Base-by-base conservation (phyloP, 805 yeast genomes). In the Groenewaldozyma salmanticensis region DNA sequence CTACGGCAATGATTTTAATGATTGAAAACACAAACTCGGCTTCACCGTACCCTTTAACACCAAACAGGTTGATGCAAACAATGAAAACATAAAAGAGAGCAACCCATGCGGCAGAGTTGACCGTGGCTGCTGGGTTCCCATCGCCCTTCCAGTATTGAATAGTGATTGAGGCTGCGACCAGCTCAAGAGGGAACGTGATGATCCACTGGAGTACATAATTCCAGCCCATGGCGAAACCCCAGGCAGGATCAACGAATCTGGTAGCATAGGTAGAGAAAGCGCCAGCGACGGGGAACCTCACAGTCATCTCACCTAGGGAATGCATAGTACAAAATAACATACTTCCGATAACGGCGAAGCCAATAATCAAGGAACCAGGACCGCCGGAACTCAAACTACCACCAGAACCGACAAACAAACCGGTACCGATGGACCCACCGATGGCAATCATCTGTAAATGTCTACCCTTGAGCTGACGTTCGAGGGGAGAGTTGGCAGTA, bases 361-460 rank as follows among this genome's bases (percentile, higher is more conserved):
- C 75, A 33, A 79, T 66, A 37, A 81, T 60, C 29, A 72, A 50
- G 38, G 74, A 72, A 4, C 70, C 82, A 3, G 86, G 84, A 27
- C 88, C 90, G 16, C 65, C 68, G 4, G 64, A 59, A 24, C 61
- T 55, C 48, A 81, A 66, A 2, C 81, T 71, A 16, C 65, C 60
- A 31, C 85, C 86, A 11, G 77, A 66, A 51, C 87, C 86, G 38
- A 81, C 77, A 48, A 81, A 74, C 42, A 81, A 60, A 57, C 90
- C 88, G 2, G 86, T 78, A 49, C 90, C 90, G 38, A 80, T 75
- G 50, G 81, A 75, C 27, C 85, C 81, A 24, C 85, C 85, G 33
- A 81, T 70, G 31, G 86, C 79, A 51, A 81, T 79, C 79, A 82
- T 74, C 45, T 78, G 75, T 53, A 81, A 65, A 59, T 81, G 88